Conservation (phyloP, 495 filamentous ascomycete genomes). For the Diplogelasinospora grovesii region DNA sequence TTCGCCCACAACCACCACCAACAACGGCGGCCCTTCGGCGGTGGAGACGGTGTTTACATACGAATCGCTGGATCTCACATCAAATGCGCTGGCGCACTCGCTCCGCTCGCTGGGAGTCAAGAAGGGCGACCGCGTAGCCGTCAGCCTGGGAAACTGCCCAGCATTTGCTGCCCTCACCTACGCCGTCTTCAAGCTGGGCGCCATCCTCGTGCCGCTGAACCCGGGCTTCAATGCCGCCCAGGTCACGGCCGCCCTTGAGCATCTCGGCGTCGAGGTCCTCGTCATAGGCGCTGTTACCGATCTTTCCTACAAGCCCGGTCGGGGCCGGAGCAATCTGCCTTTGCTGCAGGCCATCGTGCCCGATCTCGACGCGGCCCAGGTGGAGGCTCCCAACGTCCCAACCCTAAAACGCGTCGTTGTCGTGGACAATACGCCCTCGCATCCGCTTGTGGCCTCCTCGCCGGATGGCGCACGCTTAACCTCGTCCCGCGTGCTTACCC, state of each 20-base stretch:
- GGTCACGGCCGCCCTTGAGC: slow-evolving; percentile 68
- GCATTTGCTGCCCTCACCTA: slow-evolving; percentile 81
- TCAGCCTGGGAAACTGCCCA: slow-evolving; percentile 77
- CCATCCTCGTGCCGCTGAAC: slow-evolving; percentile 86
- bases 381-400: slow-evolving; percentile 61
- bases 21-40: slow-evolving; percentile 3
- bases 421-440: slow-evolving; percentile 70
- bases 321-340: slow-evolving; percentile 61
- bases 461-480: no score
- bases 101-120: slow-evolving; percentile 65
- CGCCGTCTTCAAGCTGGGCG: slow-evolving; percentile 87
- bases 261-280: slow-evolving; percentile 68
- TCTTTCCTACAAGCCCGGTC: slow-evolving; percentile 68
- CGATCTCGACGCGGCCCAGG: slow-evolving; percentile 42
- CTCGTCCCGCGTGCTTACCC: slow-evolving; percentile 31
- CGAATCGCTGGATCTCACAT: slow-evolving; percentile 61
- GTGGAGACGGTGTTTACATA: slow-evolving; percentile 60
- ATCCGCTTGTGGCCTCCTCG: slow-evolving; percentile 28
- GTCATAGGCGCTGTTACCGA: slow-evolving; percentile 84
- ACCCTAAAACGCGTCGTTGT: slow-evolving; percentile 64
- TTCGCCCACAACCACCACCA: slow-evolving; percentile 20
- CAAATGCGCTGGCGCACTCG: slow-evolving; percentile 70
- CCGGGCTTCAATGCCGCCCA: slow-evolving; percentile 80
- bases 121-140: slow-evolving; percentile 81
- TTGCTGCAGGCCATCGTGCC: slow-evolving; percentile 61